A percentile compares a stretch with the other conserved stretches of the same genome.
Evolutionary conservation across 352 stramenopile species (phyloP).

Genomic region (Albugo laibachii): DNA sequence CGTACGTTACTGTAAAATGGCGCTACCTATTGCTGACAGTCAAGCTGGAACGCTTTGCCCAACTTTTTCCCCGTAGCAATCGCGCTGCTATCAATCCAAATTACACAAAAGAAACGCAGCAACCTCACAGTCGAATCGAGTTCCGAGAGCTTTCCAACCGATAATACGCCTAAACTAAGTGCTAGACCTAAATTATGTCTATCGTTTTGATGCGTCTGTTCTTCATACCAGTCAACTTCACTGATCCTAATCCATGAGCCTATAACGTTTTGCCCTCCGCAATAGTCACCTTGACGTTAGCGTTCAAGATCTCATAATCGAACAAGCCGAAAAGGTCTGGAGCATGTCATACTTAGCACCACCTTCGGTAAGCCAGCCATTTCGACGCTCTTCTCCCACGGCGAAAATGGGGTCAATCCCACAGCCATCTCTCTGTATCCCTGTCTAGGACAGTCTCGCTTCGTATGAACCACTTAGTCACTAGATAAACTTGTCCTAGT

Average conservation of each 20-base stretch:
- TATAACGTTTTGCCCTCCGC: constrained; percentile 5
- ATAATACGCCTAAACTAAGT: constrained; percentile 6
- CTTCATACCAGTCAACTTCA: not conserved
- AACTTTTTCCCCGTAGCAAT: constrained; percentile 5
- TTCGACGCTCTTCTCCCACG: not conserved
- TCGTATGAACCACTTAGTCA: constrained; percentile 3
- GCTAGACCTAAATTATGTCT: constrained; percentile 3
- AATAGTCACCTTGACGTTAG: constrained; percentile 4
- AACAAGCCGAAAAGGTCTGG: constrained; percentile 3
- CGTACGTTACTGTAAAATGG: too few relatives aligned
- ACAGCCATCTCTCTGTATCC: too few relatives aligned
- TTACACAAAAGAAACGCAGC: not conserved
- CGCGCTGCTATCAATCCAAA: constrained; percentile 3
- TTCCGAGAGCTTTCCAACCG: constrained; percentile 5
- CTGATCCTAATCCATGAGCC: not conserved
- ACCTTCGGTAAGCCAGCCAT: constrained; percentile 4
- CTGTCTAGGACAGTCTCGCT: constrained; percentile 5
- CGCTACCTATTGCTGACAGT: constrained; percentile 3
- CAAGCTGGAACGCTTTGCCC: constrained; percentile 6
- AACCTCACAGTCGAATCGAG: constrained; percentile 5
- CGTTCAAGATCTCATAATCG: not conserved
- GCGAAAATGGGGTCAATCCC: constrained; percentile 1
- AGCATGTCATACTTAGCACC: constrained; percentile 6
- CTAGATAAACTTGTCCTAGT: too few relatives aligned
- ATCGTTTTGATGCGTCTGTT: not conserved